Base-by-base conservation (phyloP, 768 basidiomycete genomes). In the Rhizopogon roseolus region DNA sequence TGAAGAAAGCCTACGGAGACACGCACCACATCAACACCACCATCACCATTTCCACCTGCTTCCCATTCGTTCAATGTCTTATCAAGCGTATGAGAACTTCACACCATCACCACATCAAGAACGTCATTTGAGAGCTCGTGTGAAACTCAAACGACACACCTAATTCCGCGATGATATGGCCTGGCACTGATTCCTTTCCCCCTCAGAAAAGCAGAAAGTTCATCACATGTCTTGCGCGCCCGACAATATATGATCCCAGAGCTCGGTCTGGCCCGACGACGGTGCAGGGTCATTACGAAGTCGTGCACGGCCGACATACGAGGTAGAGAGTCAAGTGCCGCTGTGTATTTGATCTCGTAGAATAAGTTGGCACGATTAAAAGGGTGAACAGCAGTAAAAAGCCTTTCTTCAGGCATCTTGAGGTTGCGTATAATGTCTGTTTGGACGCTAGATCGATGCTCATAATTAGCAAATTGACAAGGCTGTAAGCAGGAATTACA, bases 191-290 rank as follows among this genome's bases (percentile, higher is more conserved):
- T 58, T 0, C 88, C 88, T 53, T 84, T 86, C 5, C 76, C 73
- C 52, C 81, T 71, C n/a, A 94, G 74, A 62, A 79, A 88, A 1
- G 64, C 64, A 0, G 88, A 78, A 22, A 94, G 68, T 8, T 81
- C 82, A 55, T 91, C 80, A 54, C 91, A 94, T 14, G 79, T 81
- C 7, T 66, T 73, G 36, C 80, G 79, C 17, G 72, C 78, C n/a
- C 90, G 76, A 63, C 90, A 92, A 61, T 93, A 92, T 3, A 93
- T 74, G 44, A 93, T 86, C 0, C 90, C 89, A 2, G 83, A 82
- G 0, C 85, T 85, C 0, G 82, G 66, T 28, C 77, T 67, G 34
- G 80, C 79, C 7, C 86, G 78, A 41, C 84, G 77, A 32, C 73
- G 69, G 60, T 90, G 79, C 16, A 93, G 71, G 1, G 73, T 77